These are phyloP conservation scores for Jamesozyma spencerorum DNA, from an alignment of 805 yeast species.

Conservation along the genomic window DNA sequence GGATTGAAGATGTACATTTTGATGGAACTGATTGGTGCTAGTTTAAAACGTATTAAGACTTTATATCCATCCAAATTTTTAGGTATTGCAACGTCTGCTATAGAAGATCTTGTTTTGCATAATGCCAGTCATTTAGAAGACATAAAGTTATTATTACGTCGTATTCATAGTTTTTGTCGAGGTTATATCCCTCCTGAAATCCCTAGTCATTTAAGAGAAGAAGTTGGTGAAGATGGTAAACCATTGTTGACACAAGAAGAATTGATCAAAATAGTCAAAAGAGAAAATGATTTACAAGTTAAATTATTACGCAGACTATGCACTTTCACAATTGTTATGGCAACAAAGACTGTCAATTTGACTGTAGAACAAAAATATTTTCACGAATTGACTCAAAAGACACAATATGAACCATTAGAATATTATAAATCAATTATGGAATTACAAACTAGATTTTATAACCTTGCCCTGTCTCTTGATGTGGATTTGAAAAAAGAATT, in stretches of 20 bases:
- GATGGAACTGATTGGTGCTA: conserved; percentile 53
- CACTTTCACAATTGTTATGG: conserved; percentile 41
- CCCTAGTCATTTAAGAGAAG: conserved; percentile 28
- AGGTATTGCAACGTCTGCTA: conserved; percentile 53
- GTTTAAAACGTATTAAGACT: conserved; percentile 54
- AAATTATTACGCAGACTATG: conserved; percentile 54
- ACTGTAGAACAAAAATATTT: conserved; percentile 23
- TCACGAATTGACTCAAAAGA: conserved; percentile 10
- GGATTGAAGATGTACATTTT: conserved; percentile 56
- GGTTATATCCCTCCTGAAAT: conserved; percentile 43
- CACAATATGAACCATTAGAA: conserved; percentile 16
- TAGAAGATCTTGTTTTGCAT: conserved; percentile 41
- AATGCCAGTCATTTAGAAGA: conserved; percentile 33
- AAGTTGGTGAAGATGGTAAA: conserved; percentile 13
- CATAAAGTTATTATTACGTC: conserved; percentile 41
- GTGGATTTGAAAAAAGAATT: conserved; percentile 42
- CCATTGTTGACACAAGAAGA: conserved; percentile 28
- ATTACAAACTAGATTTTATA: conserved; percentile 34
- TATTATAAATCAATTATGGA: conserved; percentile 24
- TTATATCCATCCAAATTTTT: conserved; percentile 73
- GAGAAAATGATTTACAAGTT: conserved; percentile 56
- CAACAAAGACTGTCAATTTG: conserved; percentile 25
- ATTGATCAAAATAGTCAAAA: conserved; percentile 36
- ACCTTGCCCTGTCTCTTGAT: conserved; percentile 58
- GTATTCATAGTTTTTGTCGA: conserved; percentile 55